Percentiles rank a stretch among this genome's conserved stretches.
phyloP scores from a whole-genome alignment of 2,329 filamentous ascomycete species.

The Fusarium buharicum region DNA sequence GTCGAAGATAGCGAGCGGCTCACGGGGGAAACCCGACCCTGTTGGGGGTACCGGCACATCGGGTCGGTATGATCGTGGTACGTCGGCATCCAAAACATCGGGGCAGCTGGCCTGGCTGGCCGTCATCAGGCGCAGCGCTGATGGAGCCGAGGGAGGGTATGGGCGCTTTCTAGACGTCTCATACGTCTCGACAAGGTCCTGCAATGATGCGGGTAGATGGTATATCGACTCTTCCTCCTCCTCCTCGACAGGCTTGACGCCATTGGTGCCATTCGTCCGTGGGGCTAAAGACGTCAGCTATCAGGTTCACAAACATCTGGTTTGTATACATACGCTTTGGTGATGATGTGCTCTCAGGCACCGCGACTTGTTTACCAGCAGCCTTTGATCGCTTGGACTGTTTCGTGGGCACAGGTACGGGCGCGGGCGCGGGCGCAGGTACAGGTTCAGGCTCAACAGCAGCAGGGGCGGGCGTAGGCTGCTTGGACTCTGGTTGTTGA shows the following conservation, averaged over 20 bases:
- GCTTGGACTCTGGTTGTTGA: conserved; percentile 51
- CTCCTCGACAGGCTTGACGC: conserved; percentile 58
- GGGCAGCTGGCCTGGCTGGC: conserved; percentile 79
- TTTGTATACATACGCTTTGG: conserved; percentile 55
- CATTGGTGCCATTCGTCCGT: conserved; percentile 65
- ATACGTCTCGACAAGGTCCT: conserved; percentile 91
- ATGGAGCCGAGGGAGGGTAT: conserved; percentile 68
- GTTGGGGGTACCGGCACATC: conserved; percentile 80
- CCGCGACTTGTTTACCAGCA: conserved; percentile 57
- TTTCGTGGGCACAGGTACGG: conserved; percentile 45
- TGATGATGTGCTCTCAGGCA: conserved; percentile 56
- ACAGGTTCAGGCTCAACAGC: conserved; percentile 39
- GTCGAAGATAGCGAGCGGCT: conserved; percentile 90
- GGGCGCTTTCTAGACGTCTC: conserved; percentile 81
- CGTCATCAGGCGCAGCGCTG: conserved; percentile 78
- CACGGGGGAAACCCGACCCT: conserved; percentile 87
- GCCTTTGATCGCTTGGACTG: conserved; percentile 56
- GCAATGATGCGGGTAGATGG: conserved; percentile 87
- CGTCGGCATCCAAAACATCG: conserved; percentile 81
- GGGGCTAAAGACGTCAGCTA: conserved; percentile 46
- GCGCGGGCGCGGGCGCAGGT: conserved; percentile 38
- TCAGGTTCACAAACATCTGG: background rate
- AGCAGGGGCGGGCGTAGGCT: conserved; percentile 45
- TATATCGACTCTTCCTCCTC: conserved; percentile 84
- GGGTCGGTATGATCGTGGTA: conserved; percentile 84